Percentiles rank a stretch among this genome's conserved stretches.
phyloP scores from a whole-genome alignment of 306 rosid genomes.

The Datisca glomerata region DNA sequence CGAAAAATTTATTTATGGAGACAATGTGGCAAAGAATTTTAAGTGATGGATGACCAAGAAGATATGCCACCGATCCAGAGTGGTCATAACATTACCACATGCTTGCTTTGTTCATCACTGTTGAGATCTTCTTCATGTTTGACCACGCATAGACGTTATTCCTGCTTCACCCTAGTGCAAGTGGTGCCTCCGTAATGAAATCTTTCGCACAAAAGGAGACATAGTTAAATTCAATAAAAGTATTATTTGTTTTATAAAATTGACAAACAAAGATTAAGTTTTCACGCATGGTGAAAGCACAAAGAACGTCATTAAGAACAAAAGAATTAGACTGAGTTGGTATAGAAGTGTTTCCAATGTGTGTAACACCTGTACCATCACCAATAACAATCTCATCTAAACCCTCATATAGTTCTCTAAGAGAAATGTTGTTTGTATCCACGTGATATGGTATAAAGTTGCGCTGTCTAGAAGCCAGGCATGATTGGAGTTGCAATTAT shows the following conservation, averaged over 20 bases:
- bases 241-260: too few species aligned
- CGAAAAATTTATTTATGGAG: background rate
- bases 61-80: background rate
- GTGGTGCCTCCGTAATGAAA: background rate
- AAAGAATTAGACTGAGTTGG: background rate
- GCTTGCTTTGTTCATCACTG: background rate
- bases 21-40: too few species aligned
- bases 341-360: background rate
- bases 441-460: background rate
- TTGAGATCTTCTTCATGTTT: background rate
- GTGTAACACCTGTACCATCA: too few species aligned
- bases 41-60: too few species aligned
- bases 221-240: too few species aligned
- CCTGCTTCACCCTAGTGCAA: background rate
- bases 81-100: background rate
- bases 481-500: background rate
- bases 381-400: background rate
- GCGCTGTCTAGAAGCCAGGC: too few species aligned
- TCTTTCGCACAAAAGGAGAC: background rate
- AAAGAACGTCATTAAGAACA: background rate
- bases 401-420: background rate
- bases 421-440: background rate
- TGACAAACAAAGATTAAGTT: background rate
- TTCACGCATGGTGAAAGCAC: background rate
- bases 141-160: background rate